These are phyloP conservation scores for Erodium maritimum DNA, from an alignment of 345 rosid species.

Conservation along the genomic window DNA sequence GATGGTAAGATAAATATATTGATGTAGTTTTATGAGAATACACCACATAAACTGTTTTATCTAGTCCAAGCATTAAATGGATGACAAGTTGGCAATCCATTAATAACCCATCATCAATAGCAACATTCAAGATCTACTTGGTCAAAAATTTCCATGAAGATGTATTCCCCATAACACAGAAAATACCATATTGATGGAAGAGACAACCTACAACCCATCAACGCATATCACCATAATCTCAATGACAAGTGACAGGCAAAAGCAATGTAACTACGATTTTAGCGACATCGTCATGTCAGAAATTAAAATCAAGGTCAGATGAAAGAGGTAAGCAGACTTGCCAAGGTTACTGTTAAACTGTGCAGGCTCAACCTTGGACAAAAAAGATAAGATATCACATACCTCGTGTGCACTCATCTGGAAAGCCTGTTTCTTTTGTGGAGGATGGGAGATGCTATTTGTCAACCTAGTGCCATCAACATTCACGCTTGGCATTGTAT, in stretches of 20 bases:
- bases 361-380: neutral
- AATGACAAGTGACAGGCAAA: too few species aligned
- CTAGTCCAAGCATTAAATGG: neutral
- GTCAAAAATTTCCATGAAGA: neutral
- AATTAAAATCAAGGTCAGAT: too few species aligned
- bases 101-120: neutral
- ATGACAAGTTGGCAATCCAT: neutral
- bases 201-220: too few species aligned
- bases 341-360: too few species aligned
- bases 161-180: neutral
- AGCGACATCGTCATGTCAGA: too few species aligned
- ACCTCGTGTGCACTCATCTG: conserved; percentile 87
- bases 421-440: conserved; percentile 42
- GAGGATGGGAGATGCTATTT: conserved; percentile 20
- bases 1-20: neutral
- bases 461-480: conserved; percentile 18
- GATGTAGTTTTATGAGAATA: neutral
- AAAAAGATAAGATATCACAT: conserved; percentile 2
- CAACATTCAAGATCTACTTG: neutral
- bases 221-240: too few species aligned
- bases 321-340: too few species aligned
- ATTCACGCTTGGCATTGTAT: conserved; percentile 16
- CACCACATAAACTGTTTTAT: neutral
- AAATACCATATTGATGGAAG: neutral
- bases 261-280: too few species aligned